Conservation (phyloP, 768 basidiomycete species). For the Psilocybe sp. region DNA sequence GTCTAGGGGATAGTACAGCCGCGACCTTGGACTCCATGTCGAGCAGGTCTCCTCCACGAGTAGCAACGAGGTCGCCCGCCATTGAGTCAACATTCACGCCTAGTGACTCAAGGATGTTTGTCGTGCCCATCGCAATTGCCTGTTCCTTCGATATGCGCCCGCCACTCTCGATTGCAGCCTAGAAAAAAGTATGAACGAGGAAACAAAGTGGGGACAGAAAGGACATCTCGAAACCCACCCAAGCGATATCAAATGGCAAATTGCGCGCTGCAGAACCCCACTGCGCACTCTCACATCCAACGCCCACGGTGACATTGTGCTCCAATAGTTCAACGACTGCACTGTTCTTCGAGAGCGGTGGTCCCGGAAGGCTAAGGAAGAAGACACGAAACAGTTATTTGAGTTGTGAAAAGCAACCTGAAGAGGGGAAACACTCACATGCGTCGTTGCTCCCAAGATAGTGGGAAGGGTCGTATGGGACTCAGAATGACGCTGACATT, state of each 20-base stretch:
- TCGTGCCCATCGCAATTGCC: constrained; percentile 45
- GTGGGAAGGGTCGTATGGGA: constrained; percentile 69
- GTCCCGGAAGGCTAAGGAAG: constrained; percentile 54
- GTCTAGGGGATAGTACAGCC: constrained; percentile 49
- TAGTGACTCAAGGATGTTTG: constrained; percentile 39
- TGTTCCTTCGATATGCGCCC: constrained; percentile 37
- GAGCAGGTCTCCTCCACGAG: constrained; percentile 50
- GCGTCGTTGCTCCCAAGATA: constrained; percentile 64
- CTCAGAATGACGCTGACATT: constrained; percentile 45
- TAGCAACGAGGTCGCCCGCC: constrained; percentile 55
- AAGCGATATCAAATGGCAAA: constrained; percentile 76
- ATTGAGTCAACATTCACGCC: constrained; percentile 31
- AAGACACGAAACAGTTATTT: neutral
- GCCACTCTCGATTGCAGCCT: constrained; percentile 45
- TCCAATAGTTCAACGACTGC: constrained; percentile 58
- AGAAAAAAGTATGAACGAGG: constrained; percentile 1
- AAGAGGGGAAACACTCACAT: constrained; percentile 49
- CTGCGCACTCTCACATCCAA: constrained; percentile 53
- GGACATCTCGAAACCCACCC: constrained; percentile 49
- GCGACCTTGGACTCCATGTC: constrained; percentile 45
- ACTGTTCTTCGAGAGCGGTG: constrained; percentile 58
- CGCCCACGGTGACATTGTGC: constrained; percentile 70
- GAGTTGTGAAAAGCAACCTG: neutral
- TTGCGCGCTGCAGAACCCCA: constrained; percentile 65
- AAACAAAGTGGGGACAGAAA: neutral